Base-by-base conservation (phyloP, 192 early-diverging fungal species). In the Backusella liffmaniae region DNA sequence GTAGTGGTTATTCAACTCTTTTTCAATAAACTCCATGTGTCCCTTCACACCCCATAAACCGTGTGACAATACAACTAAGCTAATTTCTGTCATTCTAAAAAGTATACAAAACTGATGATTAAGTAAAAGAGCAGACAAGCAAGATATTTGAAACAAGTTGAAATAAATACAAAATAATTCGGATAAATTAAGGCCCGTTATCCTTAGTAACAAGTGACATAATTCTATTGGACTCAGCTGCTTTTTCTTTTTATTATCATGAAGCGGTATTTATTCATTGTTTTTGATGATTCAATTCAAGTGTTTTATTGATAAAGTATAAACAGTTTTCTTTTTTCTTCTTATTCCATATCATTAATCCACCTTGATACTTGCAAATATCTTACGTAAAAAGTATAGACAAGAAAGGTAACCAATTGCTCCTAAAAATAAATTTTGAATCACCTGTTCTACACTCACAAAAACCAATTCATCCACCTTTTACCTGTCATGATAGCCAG, bases 351-450 rank as follows among this genome's bases (percentile, higher is more conserved):
- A 2, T 32, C 39, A 79, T 77, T 88, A 94, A 76, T 93, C 91
- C 10, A 95, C 88, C 83, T 95, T 98, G 74, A 96, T 94, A 36
- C 94, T 94, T 32, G 84, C 82, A 83, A 94, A 96, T 30, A 96
- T 94, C 73, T 87, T 90, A 29, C 91, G 85, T 16, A 98, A 87
- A 86, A 98, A 98, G 34, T 83, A 26, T 69, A 91, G 86, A 37
- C 92, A 92, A 15, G 93, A 88, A 26, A 91, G 88, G 83, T 96
- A 93, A 18, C 95, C 95, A 75, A 94, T 89, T n/a, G 91, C 7
- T 0, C 67, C 67, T 69, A 35, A 32, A 16, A 66, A 29, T 37
- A 32, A 34, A 32, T 3, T 32, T 36, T 30, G 3, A 66, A 16
- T 62, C 26, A 66, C 9, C 4, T 30, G 21, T 1, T 66, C 2